Conservation (phyloP, 2,329 filamentous ascomycete species). For the Colletotrichum gloeosporioides region DNA sequence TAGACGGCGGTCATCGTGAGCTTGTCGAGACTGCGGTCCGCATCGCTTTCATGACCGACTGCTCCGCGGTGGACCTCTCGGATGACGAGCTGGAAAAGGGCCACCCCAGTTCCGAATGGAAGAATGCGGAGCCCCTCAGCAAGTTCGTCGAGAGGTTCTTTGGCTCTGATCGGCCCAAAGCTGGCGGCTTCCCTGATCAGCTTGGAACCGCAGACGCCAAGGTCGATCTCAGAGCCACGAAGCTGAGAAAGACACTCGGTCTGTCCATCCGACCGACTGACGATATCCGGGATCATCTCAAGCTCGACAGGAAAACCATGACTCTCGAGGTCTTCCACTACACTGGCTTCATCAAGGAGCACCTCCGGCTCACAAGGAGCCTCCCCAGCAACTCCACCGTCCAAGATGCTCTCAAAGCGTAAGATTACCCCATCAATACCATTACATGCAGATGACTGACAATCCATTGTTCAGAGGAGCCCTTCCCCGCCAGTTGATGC, state of each 20-base stretch:
- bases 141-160: background rate
- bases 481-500: conserved; percentile 15
- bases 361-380: conserved; percentile 11
- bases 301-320: background rate
- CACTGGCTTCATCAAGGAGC: conserved; percentile 18
- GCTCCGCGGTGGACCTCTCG: background rate
- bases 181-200: background rate
- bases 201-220: background rate
- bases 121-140: background rate
- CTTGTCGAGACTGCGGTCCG: background rate
- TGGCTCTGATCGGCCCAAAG: background rate
- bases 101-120: background rate
- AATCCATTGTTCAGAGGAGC: conserved; percentile 3
- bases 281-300: conserved; percentile 20
- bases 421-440: background rate
- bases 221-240: conserved; percentile 1
- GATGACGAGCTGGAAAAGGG: background rate
- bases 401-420: background rate
- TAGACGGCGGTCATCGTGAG: background rate
- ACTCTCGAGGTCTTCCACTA: conserved; percentile 18
- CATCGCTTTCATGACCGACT: background rate
- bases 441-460: background rate
- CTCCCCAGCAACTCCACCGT: background rate
- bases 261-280: conserved; percentile 1
- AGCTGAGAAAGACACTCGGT: background rate